Evolutionary conservation across 768 basidiomycete species (phyloP).

Genomic region (Collybia nuda): DNA sequence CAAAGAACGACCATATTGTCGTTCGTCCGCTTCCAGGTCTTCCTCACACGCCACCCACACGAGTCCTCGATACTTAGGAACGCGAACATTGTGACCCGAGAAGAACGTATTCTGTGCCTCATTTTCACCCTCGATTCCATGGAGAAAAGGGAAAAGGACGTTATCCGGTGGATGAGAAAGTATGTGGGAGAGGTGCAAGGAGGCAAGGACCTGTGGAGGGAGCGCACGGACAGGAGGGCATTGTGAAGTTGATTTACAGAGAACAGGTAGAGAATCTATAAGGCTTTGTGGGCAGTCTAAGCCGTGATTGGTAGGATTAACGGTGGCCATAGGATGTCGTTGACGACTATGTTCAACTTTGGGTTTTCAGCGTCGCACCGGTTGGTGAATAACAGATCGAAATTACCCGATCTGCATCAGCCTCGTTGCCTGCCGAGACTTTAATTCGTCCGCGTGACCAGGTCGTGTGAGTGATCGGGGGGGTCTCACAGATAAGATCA

Average conservation of each 20-base stretch:
- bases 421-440: neutral
- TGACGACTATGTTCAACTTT: too few relatives aligned
- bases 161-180: constrained; percentile 75
- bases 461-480: neutral
- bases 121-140: constrained; percentile 83
- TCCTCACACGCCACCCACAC: constrained; percentile 84
- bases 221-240: constrained; percentile 22
- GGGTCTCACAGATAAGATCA: neutral
- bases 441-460: neutral
- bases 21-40: constrained; percentile 41
- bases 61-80: constrained; percentile 64
- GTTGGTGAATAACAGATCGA: too few relatives aligned
- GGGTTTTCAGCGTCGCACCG: too few relatives aligned
- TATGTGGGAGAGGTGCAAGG: constrained; percentile 62
- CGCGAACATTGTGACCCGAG: constrained; percentile 6
- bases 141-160: constrained; percentile 86
- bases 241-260: neutral
- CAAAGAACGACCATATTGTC: constrained; percentile 16
- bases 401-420: neutral
- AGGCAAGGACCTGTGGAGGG: constrained; percentile 48
- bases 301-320: too few relatives aligned
- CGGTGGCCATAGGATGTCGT: too few relatives aligned
- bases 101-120: constrained; percentile 83
- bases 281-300: too few relatives aligned
- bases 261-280: too few relatives aligned